A percentile compares a stretch with the other conserved stretches of the same genome.
phyloP scores from a whole-genome alignment of 2,329 filamentous ascomycete genomes.

The Aspergillus sp. region DNA sequence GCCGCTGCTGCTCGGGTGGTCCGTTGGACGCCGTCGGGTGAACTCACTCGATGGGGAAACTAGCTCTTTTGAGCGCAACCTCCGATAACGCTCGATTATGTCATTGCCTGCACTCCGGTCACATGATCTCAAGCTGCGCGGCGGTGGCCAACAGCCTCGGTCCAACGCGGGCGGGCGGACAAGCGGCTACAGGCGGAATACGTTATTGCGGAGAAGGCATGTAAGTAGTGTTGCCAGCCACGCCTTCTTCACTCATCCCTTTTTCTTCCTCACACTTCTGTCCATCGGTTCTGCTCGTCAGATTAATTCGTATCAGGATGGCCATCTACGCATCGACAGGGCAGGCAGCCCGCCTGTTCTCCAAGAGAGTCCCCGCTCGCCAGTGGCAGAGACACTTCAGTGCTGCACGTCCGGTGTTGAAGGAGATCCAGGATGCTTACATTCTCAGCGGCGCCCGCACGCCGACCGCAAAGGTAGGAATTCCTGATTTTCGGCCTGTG shows the following conservation, averaged over 20 bases:
- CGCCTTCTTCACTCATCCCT: conserved; percentile 4
- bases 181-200: conserved; percentile 26
- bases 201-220: conserved; percentile 11
- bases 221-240: not conserved
- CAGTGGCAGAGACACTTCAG: conserved; percentile 54
- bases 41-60: not conserved
- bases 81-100: not conserved
- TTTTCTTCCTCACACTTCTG: not conserved
- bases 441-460: conserved; percentile 89
- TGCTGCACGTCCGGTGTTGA: conserved; percentile 46
- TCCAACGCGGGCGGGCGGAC: conserved; percentile 17
- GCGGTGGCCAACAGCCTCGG: conserved; percentile 26
- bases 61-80: not conserved
- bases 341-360: conserved; percentile 22
- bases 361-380: conserved; percentile 40
- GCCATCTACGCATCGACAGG: conserved; percentile 25
- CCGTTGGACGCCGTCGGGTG: not conserved
- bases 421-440: conserved; percentile 86
- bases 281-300: not conserved
- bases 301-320: conserved; percentile 13
- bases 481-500: not conserved
- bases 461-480: conserved; percentile 76
- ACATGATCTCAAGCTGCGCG: conserved; percentile 9
- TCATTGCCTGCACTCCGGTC: not conserved
- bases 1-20: no score